These are phyloP conservation scores for Leccinum barrowsii DNA, from an alignment of 768 basidiomycete genomes.

Conservation along the genomic window DNA sequence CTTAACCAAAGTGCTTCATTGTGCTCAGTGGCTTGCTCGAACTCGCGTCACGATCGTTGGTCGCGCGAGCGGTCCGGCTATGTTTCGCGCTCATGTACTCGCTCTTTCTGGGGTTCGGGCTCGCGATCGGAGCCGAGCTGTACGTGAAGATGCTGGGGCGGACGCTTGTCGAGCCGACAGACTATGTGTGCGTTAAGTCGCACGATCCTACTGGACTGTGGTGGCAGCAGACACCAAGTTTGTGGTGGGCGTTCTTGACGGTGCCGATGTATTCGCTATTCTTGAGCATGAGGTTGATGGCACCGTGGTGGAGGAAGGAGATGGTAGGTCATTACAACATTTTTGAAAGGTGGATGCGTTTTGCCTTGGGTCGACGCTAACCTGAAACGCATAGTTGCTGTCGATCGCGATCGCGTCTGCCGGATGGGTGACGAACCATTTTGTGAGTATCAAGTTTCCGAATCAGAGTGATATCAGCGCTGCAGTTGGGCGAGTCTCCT, in stretches of 20 bases:
- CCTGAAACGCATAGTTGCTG: slow-evolving; percentile 32
- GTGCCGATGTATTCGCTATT: slow-evolving; percentile 69
- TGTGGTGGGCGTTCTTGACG: slow-evolving; percentile 73
- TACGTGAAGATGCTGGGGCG: slow-evolving; percentile 55
- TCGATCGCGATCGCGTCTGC: slow-evolving; percentile 58
- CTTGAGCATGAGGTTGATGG: slow-evolving; percentile 62
- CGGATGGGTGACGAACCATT: slow-evolving; percentile 80
- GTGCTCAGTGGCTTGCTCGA: slow-evolving; percentile 74
- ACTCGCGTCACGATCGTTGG: slow-evolving; percentile 74
- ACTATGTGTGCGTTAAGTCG: slow-evolving; percentile 56
- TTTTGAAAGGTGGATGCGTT: background rate
- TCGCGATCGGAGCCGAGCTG: slow-evolving; percentile 72
- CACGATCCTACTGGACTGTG: slow-evolving; percentile 61
- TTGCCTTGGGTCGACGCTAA: background rate
- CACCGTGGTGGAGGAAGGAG: slow-evolving; percentile 55
- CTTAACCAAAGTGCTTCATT: slow-evolving; percentile 49
- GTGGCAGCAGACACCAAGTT: slow-evolving; percentile 69
- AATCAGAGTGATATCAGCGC: slow-evolving; percentile 75
- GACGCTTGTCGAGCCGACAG: slow-evolving; percentile 46
- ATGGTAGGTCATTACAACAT: slow-evolving; percentile 37
- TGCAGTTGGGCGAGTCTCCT: slow-evolving; percentile 55
- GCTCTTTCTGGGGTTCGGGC: slow-evolving; percentile 76
- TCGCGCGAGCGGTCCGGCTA: slow-evolving; percentile 79
- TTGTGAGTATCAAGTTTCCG: slow-evolving; percentile 52
- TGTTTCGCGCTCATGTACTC: slow-evolving; percentile 80